Evolutionary conservation across 2,329 filamentous ascomycete species (phyloP).

Genomic region (Botrytis sinoallii): DNA sequence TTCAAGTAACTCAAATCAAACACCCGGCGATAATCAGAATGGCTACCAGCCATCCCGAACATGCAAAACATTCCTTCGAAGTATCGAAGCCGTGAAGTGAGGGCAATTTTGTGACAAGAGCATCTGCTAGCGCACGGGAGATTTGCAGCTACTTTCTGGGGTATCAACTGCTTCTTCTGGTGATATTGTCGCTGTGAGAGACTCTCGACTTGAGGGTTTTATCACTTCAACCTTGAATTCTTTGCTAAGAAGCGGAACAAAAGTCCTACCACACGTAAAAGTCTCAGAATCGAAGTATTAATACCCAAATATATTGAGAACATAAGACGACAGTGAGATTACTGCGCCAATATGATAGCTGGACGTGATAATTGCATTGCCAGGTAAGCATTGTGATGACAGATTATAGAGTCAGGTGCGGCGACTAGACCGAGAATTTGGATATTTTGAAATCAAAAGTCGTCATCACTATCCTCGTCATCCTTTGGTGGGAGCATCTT

Average conservation of each 20-base stretch:
- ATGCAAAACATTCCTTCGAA: not conserved
- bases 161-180: not conserved
- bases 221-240: not conserved
- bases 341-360: not conserved
- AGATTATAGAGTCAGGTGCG: not conserved
- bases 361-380: not conserved
- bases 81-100: not conserved
- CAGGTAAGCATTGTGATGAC: not conserved
- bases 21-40: not conserved
- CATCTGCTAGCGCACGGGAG: not conserved
- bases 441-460: conserved; percentile 19
- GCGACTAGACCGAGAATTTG: not conserved
- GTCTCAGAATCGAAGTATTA: not conserved
- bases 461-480: conserved; percentile 36
- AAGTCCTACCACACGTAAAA: not conserved
- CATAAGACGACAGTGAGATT: not conserved
- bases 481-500: conserved; percentile 34
- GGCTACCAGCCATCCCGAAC: not conserved
- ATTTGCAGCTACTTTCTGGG: not conserved
- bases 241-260: not conserved
- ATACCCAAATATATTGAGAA: not conserved
- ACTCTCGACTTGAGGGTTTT: not conserved
- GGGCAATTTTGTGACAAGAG: not conserved
- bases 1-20: not conserved
- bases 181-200: not conserved